A percentile compares a stretch with the other conserved stretches of the same genome.
Conservation (phyloP, 306 rosid species). For the Cicer bijugum region DNA sequence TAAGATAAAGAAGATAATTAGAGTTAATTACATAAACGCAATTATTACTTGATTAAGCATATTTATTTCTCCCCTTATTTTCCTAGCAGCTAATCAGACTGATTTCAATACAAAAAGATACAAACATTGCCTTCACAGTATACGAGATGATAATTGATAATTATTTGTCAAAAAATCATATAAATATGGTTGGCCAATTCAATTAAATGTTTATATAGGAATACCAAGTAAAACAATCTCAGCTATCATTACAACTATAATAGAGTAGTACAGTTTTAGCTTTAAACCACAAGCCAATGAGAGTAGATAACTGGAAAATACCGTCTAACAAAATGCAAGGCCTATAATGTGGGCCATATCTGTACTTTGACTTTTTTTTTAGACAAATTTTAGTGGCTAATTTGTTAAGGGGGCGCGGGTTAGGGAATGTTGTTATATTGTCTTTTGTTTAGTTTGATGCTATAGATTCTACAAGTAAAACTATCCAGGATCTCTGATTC, state of each 20-base stretch:
- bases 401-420: no score
- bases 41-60: neutral
- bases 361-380: no score
- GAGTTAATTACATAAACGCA: constrained; percentile 25
- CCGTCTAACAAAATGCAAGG: no score
- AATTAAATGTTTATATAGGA: neutral
- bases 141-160: neutral
- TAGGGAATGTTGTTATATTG: no score
- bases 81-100: constrained; percentile 6
- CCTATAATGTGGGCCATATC: no score
- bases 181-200: constrained; percentile 3
- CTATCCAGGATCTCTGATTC: no score
- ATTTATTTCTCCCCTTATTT: constrained; percentile 27
- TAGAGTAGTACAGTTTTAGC: neutral
- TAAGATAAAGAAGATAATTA: constrained; percentile 41
- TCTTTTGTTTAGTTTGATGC: no score
- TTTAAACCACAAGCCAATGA: neutral
- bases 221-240: neutral
- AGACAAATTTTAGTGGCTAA: no score
- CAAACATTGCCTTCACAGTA: neutral
- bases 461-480: no score
- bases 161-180: constrained; percentile 29
- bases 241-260: neutral
- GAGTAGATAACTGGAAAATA: no score
- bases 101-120: constrained; percentile 32